Conservation (phyloP, 2,329 filamentous ascomycete genomes). For the Akanthomyces uredinophilus region DNA sequence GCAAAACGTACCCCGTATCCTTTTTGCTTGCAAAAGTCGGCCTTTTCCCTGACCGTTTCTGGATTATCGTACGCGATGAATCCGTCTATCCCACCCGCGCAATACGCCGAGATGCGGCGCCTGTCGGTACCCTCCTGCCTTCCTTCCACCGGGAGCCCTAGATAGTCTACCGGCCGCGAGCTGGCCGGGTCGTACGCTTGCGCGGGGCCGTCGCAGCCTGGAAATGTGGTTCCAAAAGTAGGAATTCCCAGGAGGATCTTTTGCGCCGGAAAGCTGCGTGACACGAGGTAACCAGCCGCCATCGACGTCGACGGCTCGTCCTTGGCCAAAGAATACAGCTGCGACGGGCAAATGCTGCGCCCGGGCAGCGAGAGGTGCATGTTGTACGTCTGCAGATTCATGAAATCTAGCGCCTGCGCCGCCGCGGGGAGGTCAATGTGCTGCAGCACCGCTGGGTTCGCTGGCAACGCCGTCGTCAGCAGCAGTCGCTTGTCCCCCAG, state of each 20-base stretch:
- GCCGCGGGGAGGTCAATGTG: slow-evolving; percentile 62
- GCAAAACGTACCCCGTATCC: slow-evolving; percentile 54
- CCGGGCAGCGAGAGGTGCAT: slow-evolving; percentile 67
- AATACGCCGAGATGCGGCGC: slow-evolving; percentile 63
- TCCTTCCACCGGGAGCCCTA: slow-evolving; percentile 56
- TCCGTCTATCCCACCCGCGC: slow-evolving; percentile 66
- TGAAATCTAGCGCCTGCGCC: slow-evolving; percentile 62
- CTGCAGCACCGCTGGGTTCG: slow-evolving; percentile 58
- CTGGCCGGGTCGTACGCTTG: slow-evolving; percentile 52
- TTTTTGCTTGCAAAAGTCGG: slow-evolving; percentile 65
- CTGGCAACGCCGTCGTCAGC: slow-evolving; percentile 68
- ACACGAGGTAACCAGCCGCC: slow-evolving; percentile 60
- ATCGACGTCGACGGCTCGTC: slow-evolving; percentile 62
- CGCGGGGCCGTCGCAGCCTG: slow-evolving; percentile 59
- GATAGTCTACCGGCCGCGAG: slow-evolving; percentile 71
- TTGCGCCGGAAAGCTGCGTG: slow-evolving; percentile 59
- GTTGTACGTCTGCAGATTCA: slow-evolving; percentile 80
- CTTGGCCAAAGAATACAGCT: slow-evolving; percentile 59
- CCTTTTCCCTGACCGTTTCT: slow-evolving; percentile 70
- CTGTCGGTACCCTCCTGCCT: slow-evolving; percentile 65
- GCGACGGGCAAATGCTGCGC: slow-evolving; percentile 68
- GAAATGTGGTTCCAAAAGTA: slow-evolving; percentile 69
- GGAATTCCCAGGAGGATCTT: slow-evolving; percentile 75
- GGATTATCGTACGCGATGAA: slow-evolving; percentile 79
- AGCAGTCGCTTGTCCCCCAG: slow-evolving; percentile 66